These are phyloP conservation scores for Cercospora brassicicola DNA, from an alignment of 2,329 filamentous ascomycete species.

Conservation along the genomic window DNA sequence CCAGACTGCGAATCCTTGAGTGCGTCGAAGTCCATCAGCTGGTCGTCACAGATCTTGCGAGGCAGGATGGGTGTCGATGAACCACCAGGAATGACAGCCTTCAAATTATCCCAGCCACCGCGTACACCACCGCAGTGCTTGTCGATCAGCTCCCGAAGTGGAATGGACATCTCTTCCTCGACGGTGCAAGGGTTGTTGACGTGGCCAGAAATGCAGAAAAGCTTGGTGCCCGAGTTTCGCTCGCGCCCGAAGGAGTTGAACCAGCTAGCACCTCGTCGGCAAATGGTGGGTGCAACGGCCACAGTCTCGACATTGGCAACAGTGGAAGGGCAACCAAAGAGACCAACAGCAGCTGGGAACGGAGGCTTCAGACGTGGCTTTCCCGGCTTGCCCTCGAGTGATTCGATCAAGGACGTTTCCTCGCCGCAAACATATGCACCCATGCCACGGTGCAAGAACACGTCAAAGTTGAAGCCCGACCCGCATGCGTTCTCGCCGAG, in stretches of 20 bases:
- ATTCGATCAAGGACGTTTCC: slow-evolving; percentile 97
- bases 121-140: slow-evolving; percentile 96
- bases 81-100: slow-evolving; percentile 91
- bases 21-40: slow-evolving; percentile 98
- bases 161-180: slow-evolving; percentile 99
- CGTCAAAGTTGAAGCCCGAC: slow-evolving; percentile 95
- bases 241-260: slow-evolving; percentile 93
- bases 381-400: slow-evolving; percentile 95
- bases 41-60: slow-evolving; percentile 84
- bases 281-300: slow-evolving; percentile 92
- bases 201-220: slow-evolving; percentile 96
- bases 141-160: slow-evolving; percentile 92
- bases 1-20: slow-evolving; percentile 97
- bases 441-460: slow-evolving; percentile 93
- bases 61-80: slow-evolving; percentile 95
- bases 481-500: slow-evolving; percentile 98
- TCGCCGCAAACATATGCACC: slow-evolving; percentile 98
- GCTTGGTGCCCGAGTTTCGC: slow-evolving; percentile 94
- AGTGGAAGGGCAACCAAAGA: slow-evolving; percentile 96
- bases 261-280: slow-evolving; percentile 87
- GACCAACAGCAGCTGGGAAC: slow-evolving; percentile 93
- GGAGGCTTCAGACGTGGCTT: slow-evolving; percentile 98
- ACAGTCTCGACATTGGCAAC: slow-evolving; percentile 98
- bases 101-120: slow-evolving; percentile 96
- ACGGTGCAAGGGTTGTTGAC: slow-evolving; percentile 98